Evolutionary conservation across 768 basidiomycete species (phyloP).

Genomic region (Pleurotus eryngii): DNA sequence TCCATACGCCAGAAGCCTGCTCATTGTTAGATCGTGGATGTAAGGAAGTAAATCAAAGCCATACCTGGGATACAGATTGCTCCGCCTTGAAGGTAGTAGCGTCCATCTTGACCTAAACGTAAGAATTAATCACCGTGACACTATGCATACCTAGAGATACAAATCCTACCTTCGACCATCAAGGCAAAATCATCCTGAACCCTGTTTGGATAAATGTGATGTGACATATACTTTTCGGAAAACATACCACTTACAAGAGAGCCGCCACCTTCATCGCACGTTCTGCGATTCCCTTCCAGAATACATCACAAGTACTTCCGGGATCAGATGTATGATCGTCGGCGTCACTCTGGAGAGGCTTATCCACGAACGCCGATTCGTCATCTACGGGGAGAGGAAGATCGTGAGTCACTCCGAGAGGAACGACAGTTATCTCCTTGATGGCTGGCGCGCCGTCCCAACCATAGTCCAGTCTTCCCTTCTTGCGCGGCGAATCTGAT

Average conservation of each 20-base stretch:
- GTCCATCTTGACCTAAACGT: slow-evolving; percentile 55
- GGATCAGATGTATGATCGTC: not conserved
- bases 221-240: not conserved
- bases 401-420: slow-evolving; percentile 45
- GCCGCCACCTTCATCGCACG: slow-evolving; percentile 61
- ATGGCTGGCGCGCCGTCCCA: slow-evolving; percentile 49
- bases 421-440: slow-evolving; percentile 46
- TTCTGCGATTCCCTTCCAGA: slow-evolving; percentile 28
- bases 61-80: slow-evolving; percentile 62
- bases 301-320: slow-evolving; percentile 10
- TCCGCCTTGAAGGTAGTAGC: slow-evolving; percentile 74
- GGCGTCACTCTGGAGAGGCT: not conserved
- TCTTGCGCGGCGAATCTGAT: not conserved
- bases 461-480: slow-evolving; percentile 23
- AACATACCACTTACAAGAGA: slow-evolving; percentile 46
- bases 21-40: slow-evolving; percentile 3
- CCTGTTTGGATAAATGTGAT: slow-evolving; percentile 21
- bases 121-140: too few relatives aligned
- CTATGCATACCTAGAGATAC: not conserved
- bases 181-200: slow-evolving; percentile 57
- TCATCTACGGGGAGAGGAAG: slow-evolving; percentile 39
- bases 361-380: slow-evolving; percentile 18
- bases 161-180: slow-evolving; percentile 52
- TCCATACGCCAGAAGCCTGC: slow-evolving; percentile 73
- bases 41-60: slow-evolving; percentile 17